A percentile compares a stretch with the other conserved stretches of the same genome.
phyloP scores from a whole-genome alignment of 208 protist genomes.

The Acanthamoeba castellanii region DNA sequence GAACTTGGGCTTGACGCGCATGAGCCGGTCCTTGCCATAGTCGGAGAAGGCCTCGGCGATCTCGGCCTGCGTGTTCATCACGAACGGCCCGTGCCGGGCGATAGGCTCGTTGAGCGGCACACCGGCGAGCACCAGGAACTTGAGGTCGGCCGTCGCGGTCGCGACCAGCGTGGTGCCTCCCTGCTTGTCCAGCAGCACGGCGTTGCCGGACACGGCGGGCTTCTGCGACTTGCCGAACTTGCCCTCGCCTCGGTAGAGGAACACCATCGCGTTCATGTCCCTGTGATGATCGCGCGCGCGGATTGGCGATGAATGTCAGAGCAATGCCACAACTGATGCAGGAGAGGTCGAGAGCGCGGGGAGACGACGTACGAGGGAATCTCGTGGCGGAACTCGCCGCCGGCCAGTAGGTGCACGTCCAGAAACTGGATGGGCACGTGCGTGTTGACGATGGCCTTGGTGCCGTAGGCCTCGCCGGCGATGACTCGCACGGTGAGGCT shows the following conservation, averaged over 20 bases:
- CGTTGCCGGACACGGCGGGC: not conserved
- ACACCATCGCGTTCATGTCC: constrained; percentile 79
- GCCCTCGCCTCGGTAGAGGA: constrained; percentile 81
- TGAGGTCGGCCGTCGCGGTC: constrained; percentile 58
- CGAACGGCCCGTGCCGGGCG: constrained; percentile 94
- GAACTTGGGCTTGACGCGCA: constrained; percentile 54
- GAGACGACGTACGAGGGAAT: constrained; percentile 74
- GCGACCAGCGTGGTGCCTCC: constrained; percentile 48
- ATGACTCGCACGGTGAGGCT: constrained; percentile 79
- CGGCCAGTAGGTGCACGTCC: constrained; percentile 75
- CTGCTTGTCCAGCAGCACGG: constrained; percentile 41
- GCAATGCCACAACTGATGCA: not conserved
- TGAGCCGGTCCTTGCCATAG: constrained; percentile 83
- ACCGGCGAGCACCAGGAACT: constrained; percentile 85
- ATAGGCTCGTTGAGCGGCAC: constrained; percentile 93
- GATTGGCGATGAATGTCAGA: not conserved
- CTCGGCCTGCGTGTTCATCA: constrained; percentile 95
- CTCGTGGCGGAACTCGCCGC: constrained; percentile 61
- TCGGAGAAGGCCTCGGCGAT: constrained; percentile 92
- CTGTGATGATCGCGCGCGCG: not conserved
- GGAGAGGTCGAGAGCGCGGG: not conserved
- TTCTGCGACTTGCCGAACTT: constrained; percentile 77
- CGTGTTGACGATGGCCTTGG: constrained; percentile 66
- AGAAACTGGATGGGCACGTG: constrained; percentile 76
- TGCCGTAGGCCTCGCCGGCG: constrained; percentile 78